phyloP scores from a whole-genome alignment of 1,139 yeast genomes.

The Geotrichum histeridarum region DNA sequence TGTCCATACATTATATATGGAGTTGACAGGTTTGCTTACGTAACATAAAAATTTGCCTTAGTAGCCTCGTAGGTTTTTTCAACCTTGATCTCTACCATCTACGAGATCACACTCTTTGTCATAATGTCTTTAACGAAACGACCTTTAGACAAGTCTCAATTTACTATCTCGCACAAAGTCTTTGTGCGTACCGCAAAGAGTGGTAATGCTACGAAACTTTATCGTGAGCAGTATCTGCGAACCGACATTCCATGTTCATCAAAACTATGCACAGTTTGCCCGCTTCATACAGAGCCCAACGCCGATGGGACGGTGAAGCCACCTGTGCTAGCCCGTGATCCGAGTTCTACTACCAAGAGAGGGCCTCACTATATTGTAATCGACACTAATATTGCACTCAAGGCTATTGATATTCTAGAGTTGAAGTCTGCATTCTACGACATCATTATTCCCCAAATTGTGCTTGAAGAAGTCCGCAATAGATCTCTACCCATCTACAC shows the following conservation, averaged over 20 bases:
- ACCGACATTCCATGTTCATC: conserved; percentile 91
- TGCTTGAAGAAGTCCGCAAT: conserved; percentile 86
- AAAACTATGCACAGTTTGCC: conserved; percentile 58
- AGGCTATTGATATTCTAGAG: conserved; percentile 86
- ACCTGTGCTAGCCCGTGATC: conserved; percentile 43
- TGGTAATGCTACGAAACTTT: conserved; percentile 87
- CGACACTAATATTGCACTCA: conserved; percentile 84
- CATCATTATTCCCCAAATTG: conserved; percentile 90
- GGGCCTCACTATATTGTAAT: conserved; percentile 73
- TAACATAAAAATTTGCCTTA: neutral
- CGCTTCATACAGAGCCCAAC: conserved; percentile 35
- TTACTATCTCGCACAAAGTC: conserved; percentile 61
- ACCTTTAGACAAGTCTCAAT: conserved; percentile 19
- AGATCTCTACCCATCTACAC: conserved; percentile 84
- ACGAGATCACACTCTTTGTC: neutral
- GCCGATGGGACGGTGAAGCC: conserved; percentile 43
- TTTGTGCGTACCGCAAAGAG: conserved; percentile 78
- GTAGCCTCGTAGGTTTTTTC: neutral
- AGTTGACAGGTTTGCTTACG: too few relatives aligned
- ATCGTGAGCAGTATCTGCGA: conserved; percentile 88
- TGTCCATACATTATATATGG: too few relatives aligned
- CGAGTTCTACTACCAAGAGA: conserved; percentile 52
- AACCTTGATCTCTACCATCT: neutral
- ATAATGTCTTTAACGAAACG: conserved; percentile 23
- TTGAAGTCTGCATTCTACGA: conserved; percentile 73